These are phyloP conservation scores for Aaosphaeria pasadenensis DNA, from an alignment of 2,329 filamentous ascomycete genomes.

Conservation along the genomic window DNA sequence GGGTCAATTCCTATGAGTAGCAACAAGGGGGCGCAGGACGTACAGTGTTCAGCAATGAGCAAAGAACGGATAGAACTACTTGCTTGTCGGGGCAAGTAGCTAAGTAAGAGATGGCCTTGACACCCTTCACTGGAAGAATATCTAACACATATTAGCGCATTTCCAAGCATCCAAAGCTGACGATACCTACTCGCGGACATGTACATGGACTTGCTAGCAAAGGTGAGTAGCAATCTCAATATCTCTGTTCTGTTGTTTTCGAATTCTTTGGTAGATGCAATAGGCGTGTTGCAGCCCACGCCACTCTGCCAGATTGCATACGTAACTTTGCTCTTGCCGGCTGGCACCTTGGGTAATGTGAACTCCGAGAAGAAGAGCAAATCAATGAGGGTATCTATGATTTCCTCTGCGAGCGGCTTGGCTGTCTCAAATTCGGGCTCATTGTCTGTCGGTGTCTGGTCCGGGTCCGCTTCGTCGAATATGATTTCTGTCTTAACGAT, in stretches of 20 bases:
- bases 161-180: neutral
- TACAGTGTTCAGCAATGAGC: conserved; percentile 91
- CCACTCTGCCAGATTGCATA: conserved; percentile 98
- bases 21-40: conserved; percentile 27
- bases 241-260: conserved; percentile 93
- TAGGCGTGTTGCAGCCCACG: conserved; percentile 87
- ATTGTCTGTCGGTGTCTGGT: conserved; percentile 43
- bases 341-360: conserved; percentile 71
- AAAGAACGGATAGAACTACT: conserved; percentile 82
- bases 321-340: conserved; percentile 74
- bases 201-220: conserved; percentile 92
- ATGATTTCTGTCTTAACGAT: conserved; percentile 66
- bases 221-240: conserved; percentile 76
- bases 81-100: conserved; percentile 88
- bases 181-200: conserved; percentile 64
- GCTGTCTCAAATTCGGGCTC: conserved; percentile 72
- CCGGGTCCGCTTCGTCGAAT: conserved; percentile 71
- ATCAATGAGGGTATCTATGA: conserved; percentile 86
- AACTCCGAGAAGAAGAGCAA: conserved; percentile 89
- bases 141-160: conserved; percentile 32
- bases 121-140: conserved; percentile 75
- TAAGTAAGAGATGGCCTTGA: conserved; percentile 82
- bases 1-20: too few species aligned
- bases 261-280: conserved; percentile 84
- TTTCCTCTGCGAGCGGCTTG: conserved; percentile 85